Conservation (phyloP, 176 grass and related monocot species). For the Triticum urartu region DNA sequence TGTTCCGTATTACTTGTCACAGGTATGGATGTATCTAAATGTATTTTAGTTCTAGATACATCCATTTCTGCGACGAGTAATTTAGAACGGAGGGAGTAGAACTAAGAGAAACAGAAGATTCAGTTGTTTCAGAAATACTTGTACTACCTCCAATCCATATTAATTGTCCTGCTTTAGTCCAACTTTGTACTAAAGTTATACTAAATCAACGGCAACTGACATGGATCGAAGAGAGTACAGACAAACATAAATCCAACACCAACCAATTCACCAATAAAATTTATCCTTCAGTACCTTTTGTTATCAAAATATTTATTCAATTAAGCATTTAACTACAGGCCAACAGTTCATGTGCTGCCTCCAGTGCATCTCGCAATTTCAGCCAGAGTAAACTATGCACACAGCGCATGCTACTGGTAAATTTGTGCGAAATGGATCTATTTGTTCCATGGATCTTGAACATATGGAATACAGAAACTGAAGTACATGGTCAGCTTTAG, state of each 20-base stretch:
- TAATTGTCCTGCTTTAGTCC: too few relatives aligned
- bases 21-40: too few relatives aligned
- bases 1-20: too few relatives aligned
- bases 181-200: too few relatives aligned
- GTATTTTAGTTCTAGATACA: too few relatives aligned
- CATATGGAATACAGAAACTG: conserved; percentile 37
- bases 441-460: conserved; percentile 39
- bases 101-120: background rate
- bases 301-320: background rate
- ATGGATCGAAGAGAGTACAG: too few relatives aligned
- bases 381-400: background rate
- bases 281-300: background rate
- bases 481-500: conserved; percentile 61
- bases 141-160: background rate
- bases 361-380: background rate
- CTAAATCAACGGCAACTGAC: too few relatives aligned
- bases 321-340: background rate
- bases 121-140: background rate
- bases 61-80: too few relatives aligned
- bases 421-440: background rate
- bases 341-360: background rate
- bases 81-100: background rate
- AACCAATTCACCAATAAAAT: background rate
- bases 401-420: background rate
- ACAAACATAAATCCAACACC: background rate